Percentiles rank a stretch among this genome's conserved stretches.
These are phyloP conservation scores for Saccharum spontaneum DNA, from an alignment of 176 grass and related monocot species.

Conservation along the genomic window DNA sequence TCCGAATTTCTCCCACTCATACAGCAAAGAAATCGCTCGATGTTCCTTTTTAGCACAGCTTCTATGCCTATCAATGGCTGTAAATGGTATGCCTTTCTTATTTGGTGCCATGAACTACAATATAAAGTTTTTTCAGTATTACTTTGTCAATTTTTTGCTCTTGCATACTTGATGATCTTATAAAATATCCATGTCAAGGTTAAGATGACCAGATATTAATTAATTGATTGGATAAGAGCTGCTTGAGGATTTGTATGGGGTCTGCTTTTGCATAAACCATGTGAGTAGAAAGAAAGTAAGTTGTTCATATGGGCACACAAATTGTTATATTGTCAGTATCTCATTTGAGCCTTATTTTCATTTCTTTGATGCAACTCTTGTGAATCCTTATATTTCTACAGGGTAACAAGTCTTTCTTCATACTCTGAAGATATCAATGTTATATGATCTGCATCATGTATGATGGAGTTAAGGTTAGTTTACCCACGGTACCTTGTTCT, in stretches of 20 bases:
- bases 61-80: not conserved
- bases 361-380: not conserved
- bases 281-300: slow-evolving; percentile 29
- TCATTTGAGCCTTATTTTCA: slow-evolving; percentile 8
- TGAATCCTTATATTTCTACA: slow-evolving; percentile 15
- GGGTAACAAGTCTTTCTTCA: not conserved
- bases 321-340: not conserved
- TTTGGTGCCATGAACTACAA: not conserved
- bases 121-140: not conserved
- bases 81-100: not conserved
- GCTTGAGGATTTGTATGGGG: not conserved
- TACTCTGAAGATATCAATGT: slow-evolving; percentile 9
- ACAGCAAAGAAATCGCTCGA: not conserved
- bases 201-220: slow-evolving; percentile 3
- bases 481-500: not conserved
- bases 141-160: not conserved
- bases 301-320: not conserved
- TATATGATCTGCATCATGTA: not conserved
- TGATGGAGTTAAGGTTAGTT: slow-evolving; percentile 19
- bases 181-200: slow-evolving; percentile 22
- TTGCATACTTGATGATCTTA: slow-evolving; percentile 9
- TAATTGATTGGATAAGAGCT: slow-evolving; percentile 19
- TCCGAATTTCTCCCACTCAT: slow-evolving; percentile 13
- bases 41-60: not conserved
- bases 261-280: slow-evolving; percentile 23